A percentile compares a stretch with the other conserved stretches of the same genome.
Evolutionary conservation across 352 stramenopile species (phyloP).

Genomic region (Pythium grandisporangium): DNA sequence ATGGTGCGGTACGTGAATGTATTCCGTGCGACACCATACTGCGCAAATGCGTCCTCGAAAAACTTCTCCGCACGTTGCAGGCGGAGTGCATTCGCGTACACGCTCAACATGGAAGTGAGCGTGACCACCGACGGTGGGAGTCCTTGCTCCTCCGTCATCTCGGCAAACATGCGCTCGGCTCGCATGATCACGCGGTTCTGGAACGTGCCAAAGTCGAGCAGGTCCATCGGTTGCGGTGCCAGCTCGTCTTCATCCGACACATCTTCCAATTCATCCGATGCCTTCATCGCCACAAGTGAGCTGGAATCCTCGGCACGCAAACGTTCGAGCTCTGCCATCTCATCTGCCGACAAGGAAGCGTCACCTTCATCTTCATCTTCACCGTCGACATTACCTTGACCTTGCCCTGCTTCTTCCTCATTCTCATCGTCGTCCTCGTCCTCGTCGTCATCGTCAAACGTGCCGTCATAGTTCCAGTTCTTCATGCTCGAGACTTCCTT

Average conservation of each 20-base stretch:
- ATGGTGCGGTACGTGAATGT: constrained; percentile 61
- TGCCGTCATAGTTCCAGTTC: constrained; percentile 62
- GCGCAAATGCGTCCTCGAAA: constrained; percentile 28
- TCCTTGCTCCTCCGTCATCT: constrained; percentile 42
- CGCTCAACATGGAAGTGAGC: constrained; percentile 69
- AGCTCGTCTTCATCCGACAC: constrained; percentile 31
- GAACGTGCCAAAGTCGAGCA: constrained; percentile 58
- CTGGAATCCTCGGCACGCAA: constrained; percentile 23
- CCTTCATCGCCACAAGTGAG: constrained; percentile 16
- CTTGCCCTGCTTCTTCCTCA: constrained; percentile 30
- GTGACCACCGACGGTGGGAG: constrained; percentile 34
- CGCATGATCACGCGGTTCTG: constrained; percentile 62
- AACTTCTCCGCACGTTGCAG: constrained; percentile 44
- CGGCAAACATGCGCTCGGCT: constrained; percentile 44
- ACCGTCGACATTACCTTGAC: too few relatives aligned
- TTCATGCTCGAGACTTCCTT: constrained; percentile 45
- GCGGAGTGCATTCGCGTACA: constrained; percentile 71
- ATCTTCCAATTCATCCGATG: constrained; percentile 20
- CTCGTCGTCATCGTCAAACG: constrained; percentile 43
- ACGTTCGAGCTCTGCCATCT: constrained; percentile 20
- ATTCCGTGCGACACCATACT: constrained; percentile 33
- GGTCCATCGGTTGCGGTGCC: constrained; percentile 40
- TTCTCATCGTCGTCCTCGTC: constrained; percentile 30
- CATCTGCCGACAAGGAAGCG: constrained; percentile 20
- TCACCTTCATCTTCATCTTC: constrained; percentile 20